phyloP scores from a whole-genome alignment of 1,139 yeast genomes.

The Zygosaccharomyces sapae region DNA sequence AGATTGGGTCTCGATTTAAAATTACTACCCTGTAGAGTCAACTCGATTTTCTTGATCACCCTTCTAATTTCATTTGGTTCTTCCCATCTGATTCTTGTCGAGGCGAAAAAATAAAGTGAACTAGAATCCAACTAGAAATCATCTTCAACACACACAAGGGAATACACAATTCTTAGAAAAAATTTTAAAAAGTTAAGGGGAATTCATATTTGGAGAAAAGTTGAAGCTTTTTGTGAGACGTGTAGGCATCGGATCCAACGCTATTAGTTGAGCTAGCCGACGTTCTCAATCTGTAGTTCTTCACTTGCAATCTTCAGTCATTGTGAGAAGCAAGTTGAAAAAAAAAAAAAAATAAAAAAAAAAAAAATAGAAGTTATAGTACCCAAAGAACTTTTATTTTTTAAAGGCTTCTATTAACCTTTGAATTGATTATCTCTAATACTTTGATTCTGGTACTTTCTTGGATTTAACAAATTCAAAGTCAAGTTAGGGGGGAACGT shows the following conservation, averaged over 20 bases:
- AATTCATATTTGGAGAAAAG: neutral
- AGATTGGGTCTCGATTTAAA: too few relatives aligned
- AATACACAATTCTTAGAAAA: neutral
- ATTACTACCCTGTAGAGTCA: neutral
- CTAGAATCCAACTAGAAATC: neutral
- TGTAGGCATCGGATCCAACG: slow-evolving; percentile 1
- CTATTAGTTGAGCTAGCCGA: slow-evolving; percentile 1
- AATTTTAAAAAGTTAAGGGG: neutral
- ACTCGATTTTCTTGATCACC: neutral
- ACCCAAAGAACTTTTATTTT: neutral
- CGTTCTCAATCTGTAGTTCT: slow-evolving; percentile 1
- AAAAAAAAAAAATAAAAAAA: neutral
- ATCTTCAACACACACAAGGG: too few relatives aligned
- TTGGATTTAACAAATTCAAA: neutral
- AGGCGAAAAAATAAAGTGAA: neutral
- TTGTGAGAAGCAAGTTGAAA: neutral
- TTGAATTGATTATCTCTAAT: neutral
- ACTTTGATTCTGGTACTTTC: neutral
- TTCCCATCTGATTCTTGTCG: neutral
- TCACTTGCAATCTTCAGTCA: neutral
- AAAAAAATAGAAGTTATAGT: neutral
- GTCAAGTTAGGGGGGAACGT: neutral
- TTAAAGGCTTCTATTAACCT: neutral
- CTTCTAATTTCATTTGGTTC: neutral
- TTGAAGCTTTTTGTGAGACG: neutral